These are phyloP conservation scores for Daldinia sp. DNA, from an alignment of 2,329 filamentous ascomycete genomes.

Conservation along the genomic window DNA sequence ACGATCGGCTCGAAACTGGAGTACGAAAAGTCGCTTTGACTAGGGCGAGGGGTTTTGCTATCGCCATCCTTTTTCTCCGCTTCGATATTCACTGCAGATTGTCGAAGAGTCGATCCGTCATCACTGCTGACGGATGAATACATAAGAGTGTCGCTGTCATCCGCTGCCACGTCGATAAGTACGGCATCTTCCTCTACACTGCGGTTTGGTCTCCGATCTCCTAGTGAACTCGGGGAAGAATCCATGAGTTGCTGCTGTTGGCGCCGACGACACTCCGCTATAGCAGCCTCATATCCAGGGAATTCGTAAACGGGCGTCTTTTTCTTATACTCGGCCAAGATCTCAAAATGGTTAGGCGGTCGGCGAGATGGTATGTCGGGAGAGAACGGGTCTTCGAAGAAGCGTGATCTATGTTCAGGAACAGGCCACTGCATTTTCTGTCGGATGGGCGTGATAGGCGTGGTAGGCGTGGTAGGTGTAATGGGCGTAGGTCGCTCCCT, in stretches of 20 bases:
- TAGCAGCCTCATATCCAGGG: slow-evolving; percentile 24
- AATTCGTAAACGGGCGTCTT: slow-evolving; percentile 35
- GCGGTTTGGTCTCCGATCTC: background rate
- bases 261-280: background rate
- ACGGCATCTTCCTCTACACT: slow-evolving; percentile 1
- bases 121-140: background rate
- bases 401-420: background rate
- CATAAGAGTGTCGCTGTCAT: slow-evolving; percentile 7
- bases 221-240: background rate
- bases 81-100: background rate
- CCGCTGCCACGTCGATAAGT: slow-evolving; percentile 7
- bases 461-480: slow-evolving; percentile 12
- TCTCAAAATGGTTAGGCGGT: slow-evolving; percentile 22
- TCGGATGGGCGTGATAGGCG: slow-evolving; percentile 13
- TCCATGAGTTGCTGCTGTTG: background rate
- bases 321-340: slow-evolving; percentile 36
- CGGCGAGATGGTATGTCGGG: slow-evolving; percentile 19
- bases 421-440: slow-evolving; percentile 24
- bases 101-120: background rate
- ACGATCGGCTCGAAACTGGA: slow-evolving; percentile 22
- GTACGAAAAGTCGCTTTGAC: slow-evolving; percentile 1
- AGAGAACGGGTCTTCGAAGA: slow-evolving; percentile 12
- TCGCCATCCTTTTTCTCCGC: background rate
- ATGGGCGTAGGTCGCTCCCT: slow-evolving; percentile 3
- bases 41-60: background rate